Percentiles rank a stretch among this genome's conserved stretches.
These are phyloP conservation scores for Quercus berberidifolia DNA, from an alignment of 306 rosid genomes.

Conservation along the genomic window DNA sequence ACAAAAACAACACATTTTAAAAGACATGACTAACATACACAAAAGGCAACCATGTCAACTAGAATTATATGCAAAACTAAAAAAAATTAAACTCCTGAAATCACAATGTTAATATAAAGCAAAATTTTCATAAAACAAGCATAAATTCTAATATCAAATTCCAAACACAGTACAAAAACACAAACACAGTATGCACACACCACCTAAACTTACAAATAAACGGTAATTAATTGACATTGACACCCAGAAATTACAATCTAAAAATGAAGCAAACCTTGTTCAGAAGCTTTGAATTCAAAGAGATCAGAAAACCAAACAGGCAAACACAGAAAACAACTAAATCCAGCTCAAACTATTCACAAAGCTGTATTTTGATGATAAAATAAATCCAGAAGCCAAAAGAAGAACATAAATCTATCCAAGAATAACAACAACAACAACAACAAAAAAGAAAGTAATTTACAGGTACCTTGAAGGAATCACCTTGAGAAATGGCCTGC, in stretches of 20 bases:
- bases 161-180: not conserved
- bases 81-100: not conserved
- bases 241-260: not conserved
- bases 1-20: not conserved
- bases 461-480: constrained; percentile 69
- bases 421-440: not conserved
- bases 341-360: not conserved
- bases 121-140: not conserved
- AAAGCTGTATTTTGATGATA: not conserved
- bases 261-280: not conserved
- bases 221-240: not conserved
- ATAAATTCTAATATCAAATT: not conserved
- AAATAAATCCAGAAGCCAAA: not conserved
- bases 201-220: not conserved
- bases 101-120: not conserved
- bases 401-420: not conserved
- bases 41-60: not conserved
- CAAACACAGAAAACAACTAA: not conserved
- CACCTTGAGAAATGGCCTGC: constrained; percentile 69
- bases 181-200: not conserved
- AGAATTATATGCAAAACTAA: not conserved
- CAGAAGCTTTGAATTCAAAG: not conserved
- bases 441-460: not conserved
- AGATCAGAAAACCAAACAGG: not conserved
- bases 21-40: not conserved